Evolutionary conservation across 495 filamentous ascomycete species (phyloP).

Genomic region (Xylaria sp.): DNA sequence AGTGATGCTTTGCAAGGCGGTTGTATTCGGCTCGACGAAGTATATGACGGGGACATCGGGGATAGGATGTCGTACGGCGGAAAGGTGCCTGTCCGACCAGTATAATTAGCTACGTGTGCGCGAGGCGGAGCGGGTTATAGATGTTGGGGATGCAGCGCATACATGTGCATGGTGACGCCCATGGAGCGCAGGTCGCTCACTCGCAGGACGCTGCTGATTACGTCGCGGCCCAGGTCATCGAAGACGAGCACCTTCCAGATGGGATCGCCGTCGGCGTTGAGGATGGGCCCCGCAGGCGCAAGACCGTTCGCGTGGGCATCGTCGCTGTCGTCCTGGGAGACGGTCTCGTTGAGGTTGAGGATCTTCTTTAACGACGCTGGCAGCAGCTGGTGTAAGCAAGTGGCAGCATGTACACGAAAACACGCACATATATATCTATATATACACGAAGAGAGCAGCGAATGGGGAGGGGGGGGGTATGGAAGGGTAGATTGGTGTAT

Average conservation of each 20-base stretch:
- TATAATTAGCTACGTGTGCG: constrained; percentile 33
- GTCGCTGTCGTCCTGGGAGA: constrained; percentile 60
- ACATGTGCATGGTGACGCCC: constrained; percentile 98
- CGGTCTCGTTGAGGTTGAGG: constrained; percentile 87
- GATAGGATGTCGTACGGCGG: constrained; percentile 83
- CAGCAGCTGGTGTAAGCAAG: constrained; percentile 25
- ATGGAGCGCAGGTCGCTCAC: constrained; percentile 91
- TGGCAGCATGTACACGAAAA: constrained; percentile 7
- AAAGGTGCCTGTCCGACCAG: constrained; percentile 68
- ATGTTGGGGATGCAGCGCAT: constrained; percentile 15
- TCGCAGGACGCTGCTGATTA: constrained; percentile 91
- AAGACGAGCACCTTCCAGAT: constrained; percentile 72
- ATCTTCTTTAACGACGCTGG: constrained; percentile 94
- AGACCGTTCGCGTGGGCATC: constrained; percentile 63
- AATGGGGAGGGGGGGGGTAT: background rate
- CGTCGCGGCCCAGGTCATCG: constrained; percentile 67
- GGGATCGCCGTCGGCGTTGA: constrained; percentile 85
- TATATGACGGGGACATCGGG: constrained; percentile 98
- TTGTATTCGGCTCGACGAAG: constrained; percentile 83
- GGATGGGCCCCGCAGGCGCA: constrained; percentile 75
- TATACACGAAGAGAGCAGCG: background rate
- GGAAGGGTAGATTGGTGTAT: no score
- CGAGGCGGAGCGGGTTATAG: background rate
- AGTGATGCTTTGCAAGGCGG: constrained; percentile 85
- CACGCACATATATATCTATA: background rate